Base-by-base conservation (phyloP, 306 rosid species). In the Dalbergia cochinchinensis region DNA sequence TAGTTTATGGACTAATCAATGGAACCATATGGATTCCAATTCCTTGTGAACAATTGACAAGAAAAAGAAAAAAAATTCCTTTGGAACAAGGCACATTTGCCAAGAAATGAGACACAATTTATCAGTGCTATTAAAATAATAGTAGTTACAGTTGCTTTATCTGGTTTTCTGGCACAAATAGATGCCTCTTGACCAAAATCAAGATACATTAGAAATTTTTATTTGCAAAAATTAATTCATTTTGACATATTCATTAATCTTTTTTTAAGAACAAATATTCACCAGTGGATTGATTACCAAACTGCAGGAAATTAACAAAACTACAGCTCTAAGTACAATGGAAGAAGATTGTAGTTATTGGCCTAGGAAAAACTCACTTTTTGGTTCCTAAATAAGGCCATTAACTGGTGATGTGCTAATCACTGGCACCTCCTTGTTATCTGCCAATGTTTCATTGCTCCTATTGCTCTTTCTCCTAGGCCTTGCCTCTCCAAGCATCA, bases 401-500 rank as follows among this genome's bases (percentile, higher is more conserved):
- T 85, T 85, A 74, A 85, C 90, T 19, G 92, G 91, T 39, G 95
- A 91, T 31, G 89, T 85, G 59, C 80, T 86, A 66, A 87, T 90
- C 69, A 84, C 87, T 11, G 88, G 90, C 78, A 81, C 83, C 55
- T 89, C 96, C 78, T 81, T 92, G 86, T 87, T 87, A 71, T 84
- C 69, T 57, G 82, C 75, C 19, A 65, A 19, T 18, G 82, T 83
- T 45, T 91, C 85, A 59, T 74, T 79, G 79, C 66, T 88, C 87
- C 85, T 80, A 26, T 84, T 85, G 85, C 92, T 82, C 85, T 95
- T 95, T 67, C 99, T 87, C 74, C 98, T 45, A 8, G 99, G 99
- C 78, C 87, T 93, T 74, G 98, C 99, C 86, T 93, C 99, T 82
- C 87, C 97, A 47, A 95, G 96, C 96, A 95, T 95, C 80, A 93